Base-by-base conservation (phyloP, 805 yeast genomes). In the Wickerhamiella kurtzmanii region DNA sequence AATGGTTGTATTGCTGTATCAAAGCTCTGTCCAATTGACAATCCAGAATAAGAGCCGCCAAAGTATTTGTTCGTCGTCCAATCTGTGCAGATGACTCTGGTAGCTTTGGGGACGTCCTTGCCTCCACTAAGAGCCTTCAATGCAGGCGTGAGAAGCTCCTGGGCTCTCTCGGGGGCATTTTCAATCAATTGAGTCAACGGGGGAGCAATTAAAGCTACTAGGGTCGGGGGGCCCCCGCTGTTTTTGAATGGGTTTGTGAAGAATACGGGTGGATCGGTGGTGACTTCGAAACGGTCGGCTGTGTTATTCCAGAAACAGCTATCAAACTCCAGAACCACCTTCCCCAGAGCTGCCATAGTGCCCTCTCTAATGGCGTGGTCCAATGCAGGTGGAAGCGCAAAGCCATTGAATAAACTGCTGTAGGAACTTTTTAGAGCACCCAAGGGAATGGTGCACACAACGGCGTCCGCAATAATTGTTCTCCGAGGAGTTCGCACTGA, bases 11-110 rank as follows among this genome's bases (percentile, higher is more conserved):
- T 70, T 19, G 74, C 56, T 45, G 73, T 79, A 4, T 74, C 62
- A 0, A 89, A 84, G 56, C 80, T 86, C 61, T 83, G 87, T 3
- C 77, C 79, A 0, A 81, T 77, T 37, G 64, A 60, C 44, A 84
- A 71, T 0, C 87, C 86, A 15, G 82, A 71, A 60, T 85, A 85
- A 1, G 92, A 77, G 2, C 95, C 94, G 46, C 81, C 64, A 13
- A 80, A 72, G 57, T 67, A 82, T 2, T 80, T 80, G 55, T 85
- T 84, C 2, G 54, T 56, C 0, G 89, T 75, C 95, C 95, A 85
- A 39, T 70, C 66, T 0, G 84, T 71, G 3, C 67, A 64, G 0
- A 71, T 58, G 0, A 67, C 58, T 43, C 69, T 69, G 8, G 48
- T 60, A 44, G 71, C 77, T 1, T 50, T 45, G 9, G 74, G 74